These are phyloP conservation scores for Chaetomium olivaceum DNA, from an alignment of 2,329 filamentous ascomycete genomes.

Conservation along the genomic window DNA sequence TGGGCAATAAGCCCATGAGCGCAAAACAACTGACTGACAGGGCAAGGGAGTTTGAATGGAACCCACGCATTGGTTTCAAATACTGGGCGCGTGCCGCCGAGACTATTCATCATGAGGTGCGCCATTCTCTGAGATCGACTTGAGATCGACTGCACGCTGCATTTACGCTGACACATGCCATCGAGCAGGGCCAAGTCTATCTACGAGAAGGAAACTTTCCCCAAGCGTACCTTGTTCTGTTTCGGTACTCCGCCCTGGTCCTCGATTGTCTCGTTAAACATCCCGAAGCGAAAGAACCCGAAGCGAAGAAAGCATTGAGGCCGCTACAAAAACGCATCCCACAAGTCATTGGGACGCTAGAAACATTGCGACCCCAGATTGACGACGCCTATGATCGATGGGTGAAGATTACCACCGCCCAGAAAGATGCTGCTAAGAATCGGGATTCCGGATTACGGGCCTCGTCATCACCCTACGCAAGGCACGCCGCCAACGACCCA, in stretches of 20 bases:
- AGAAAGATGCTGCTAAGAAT: conserved; percentile 29
- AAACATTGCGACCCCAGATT: conserved; percentile 77
- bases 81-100: conserved; percentile 81
- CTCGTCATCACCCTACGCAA: conserved; percentile 43
- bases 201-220: conserved; percentile 82
- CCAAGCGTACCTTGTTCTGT: conserved; percentile 87
- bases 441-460: conserved; percentile 3
- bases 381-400: conserved; percentile 70
- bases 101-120: conserved; percentile 77
- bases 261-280: conserved; percentile 73
- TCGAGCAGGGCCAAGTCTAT: conserved; percentile 74
- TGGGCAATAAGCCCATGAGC: conserved; percentile 58
- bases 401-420: conserved; percentile 53
- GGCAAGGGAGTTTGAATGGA: conserved; percentile 80
- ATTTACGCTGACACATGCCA: conserved; percentile 29
- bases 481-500: conserved; percentile 59
- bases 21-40: conserved; percentile 75
- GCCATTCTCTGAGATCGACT: conserved; percentile 29
- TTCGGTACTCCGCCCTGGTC: conserved; percentile 84
- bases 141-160: not conserved
- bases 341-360: conserved; percentile 68
- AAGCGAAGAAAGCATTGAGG: conserved; percentile 64
- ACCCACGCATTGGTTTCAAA: conserved; percentile 71
- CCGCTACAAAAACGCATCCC: conserved; percentile 51
- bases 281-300: conserved; percentile 69